phyloP scores from a whole-genome alignment of 2,329 filamentous ascomycete genomes.

The Tolypocladium cylindrosporum region DNA sequence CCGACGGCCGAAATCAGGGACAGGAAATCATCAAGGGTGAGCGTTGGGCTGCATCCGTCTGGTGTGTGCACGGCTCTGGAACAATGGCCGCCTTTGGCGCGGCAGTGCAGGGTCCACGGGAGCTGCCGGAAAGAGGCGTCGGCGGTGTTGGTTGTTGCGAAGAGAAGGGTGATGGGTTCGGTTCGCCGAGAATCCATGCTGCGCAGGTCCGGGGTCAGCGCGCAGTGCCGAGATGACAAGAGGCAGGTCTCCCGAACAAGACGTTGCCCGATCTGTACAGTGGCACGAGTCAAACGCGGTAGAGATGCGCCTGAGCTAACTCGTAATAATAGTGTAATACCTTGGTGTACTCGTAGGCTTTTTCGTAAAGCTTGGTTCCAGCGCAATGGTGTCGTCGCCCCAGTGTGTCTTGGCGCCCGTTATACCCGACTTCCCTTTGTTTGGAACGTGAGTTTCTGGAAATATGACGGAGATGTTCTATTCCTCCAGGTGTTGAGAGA shows the following conservation, averaged over 20 bases:
- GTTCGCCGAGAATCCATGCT: not conserved
- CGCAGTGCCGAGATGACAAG: not conserved
- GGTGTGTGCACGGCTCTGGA: too few relatives aligned
- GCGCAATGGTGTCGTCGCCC: too few relatives aligned
- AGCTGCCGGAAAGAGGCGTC: not conserved
- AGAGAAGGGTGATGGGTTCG: not conserved
- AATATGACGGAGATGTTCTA: too few relatives aligned
- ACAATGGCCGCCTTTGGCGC: not conserved
- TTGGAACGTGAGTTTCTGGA: not conserved
- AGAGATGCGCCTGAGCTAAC: too few relatives aligned
- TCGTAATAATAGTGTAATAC: too few relatives aligned
- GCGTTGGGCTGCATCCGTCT: too few relatives aligned
- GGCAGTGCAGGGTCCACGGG: not conserved
- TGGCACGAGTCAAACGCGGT: too few relatives aligned
- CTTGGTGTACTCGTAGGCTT: not conserved
- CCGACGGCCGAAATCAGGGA: not conserved
- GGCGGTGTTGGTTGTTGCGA: not conserved
- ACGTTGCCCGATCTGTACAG: too few relatives aligned
- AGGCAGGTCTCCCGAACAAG: not conserved
- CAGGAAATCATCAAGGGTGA: not conserved
- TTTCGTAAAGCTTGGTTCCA: not conserved
- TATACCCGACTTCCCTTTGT: not conserved
- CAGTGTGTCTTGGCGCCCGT: too few relatives aligned
- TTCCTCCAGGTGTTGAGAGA: not conserved
- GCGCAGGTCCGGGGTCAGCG: not conserved